Conservation (phyloP, 192 early-diverging fungal genomes). For the Martensiomyces pterosporus region DNA sequence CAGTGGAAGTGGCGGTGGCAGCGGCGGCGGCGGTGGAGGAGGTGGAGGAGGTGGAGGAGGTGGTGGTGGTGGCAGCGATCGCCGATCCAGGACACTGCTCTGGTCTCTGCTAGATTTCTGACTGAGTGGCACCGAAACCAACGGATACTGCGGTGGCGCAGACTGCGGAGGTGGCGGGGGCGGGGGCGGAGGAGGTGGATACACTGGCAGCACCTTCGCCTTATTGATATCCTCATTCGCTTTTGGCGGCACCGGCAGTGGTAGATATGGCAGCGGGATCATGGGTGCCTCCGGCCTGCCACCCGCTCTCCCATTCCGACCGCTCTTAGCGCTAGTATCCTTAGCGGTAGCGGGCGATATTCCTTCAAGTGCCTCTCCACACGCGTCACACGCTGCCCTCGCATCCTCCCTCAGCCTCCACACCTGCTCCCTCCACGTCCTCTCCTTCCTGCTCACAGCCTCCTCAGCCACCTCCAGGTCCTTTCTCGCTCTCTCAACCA, state of each 20-base stretch:
- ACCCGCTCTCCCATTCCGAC: neutral
- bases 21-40: neutral
- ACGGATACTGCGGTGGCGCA: neutral
- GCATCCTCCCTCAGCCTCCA: neutral
- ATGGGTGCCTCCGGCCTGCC: neutral
- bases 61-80: neutral
- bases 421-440: neutral
- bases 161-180: neutral
- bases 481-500: neutral
- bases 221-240: no score
- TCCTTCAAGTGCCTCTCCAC: neutral
- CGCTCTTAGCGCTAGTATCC: neutral
- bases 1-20: neutral
- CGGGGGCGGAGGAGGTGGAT: neutral
- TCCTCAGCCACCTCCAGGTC: neutral
- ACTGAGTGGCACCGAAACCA: no score
- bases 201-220: neutral
- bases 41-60: neutral
- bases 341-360: neutral
- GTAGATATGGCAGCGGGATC: no score
- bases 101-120: neutral
- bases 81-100: neutral
- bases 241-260: no score
- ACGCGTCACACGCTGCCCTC: neutral
- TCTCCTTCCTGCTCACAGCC: neutral